Base-by-base conservation (phyloP, 2,329 filamentous ascomycete species). In the Chlorencoelia australis region DNA sequence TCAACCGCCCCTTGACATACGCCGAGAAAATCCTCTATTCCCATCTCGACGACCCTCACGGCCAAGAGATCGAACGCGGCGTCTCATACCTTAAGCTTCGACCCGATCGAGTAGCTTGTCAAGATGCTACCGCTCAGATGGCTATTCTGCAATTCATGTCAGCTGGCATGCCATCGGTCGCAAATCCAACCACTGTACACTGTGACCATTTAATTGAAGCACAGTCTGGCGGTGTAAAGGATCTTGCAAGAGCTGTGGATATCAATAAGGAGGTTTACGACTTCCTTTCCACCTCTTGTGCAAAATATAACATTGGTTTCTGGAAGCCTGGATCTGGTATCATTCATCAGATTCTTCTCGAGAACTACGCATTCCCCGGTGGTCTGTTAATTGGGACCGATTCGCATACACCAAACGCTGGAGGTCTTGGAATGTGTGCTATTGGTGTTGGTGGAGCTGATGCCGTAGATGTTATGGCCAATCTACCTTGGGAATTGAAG, bases 261-360 rank as follows among this genome's bases (percentile, higher is more conserved):
- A 94, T 94, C 69, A 96, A 96, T 80, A 94, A 93, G 75, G 89
- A 96, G 67, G 91, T 98, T 53, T 98, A 96, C 69, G 83, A 96
- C 67, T 98, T 98, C 75, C 69, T 98, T 59, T 76, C 87, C 44
- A 79, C 80, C 46, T 83, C 89, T 49, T 96, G 89, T 63, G 88
- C 88, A 59, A 98, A 96, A 73, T 98, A 96, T 75, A 89, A 96
- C 75, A 96, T 96, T 63, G 91, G 91, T 71, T 96, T 96, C 81
- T 98, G 91, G 91, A 86, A 77, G 65, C 91, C 91, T 49, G 91
- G 91, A 54, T 95, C 89, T 61, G 91, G 91, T 74, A 98, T 96
- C 63, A 98, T 98, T 55, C 91, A 98, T 71, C 91, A 96, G 73
- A 96, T 96, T 59, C 67, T 96, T 47, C 77, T 96, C 41, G 91